Evolutionary conservation across 306 rosid species (phyloP).

Genomic region (Myrica gale): DNA sequence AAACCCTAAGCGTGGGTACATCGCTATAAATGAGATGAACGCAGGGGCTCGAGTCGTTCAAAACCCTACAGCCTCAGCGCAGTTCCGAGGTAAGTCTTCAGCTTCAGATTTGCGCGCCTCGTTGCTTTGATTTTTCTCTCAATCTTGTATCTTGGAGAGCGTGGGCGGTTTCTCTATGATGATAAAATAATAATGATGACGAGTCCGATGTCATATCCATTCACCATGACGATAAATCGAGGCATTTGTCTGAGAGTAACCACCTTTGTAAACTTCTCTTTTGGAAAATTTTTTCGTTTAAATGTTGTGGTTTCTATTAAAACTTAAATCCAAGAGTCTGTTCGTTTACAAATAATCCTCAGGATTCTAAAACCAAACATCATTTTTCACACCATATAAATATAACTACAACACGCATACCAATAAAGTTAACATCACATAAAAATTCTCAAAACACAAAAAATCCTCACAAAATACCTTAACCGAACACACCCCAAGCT

Average conservation of each 20-base stretch:
- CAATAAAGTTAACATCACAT: too few species aligned
- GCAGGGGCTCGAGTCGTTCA: not conserved
- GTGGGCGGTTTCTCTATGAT: conserved; percentile 6
- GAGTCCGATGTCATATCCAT: conserved; percentile 11
- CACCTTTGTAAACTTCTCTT: too few species aligned
- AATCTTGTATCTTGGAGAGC: not conserved
- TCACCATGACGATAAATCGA: conserved; percentile 14
- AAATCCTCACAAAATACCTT: too few species aligned
- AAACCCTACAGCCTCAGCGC: not conserved
- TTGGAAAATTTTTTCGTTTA: too few species aligned
- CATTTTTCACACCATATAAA: too few species aligned
- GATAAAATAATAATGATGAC: conserved; percentile 7
- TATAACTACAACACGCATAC: too few species aligned
- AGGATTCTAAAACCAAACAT: too few species aligned
- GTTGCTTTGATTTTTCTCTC: not conserved
- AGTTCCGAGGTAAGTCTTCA: not conserved
- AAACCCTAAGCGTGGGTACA: not conserved
- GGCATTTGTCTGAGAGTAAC: conserved; percentile 24
- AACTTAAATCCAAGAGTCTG: too few species aligned
- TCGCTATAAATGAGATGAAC: not conserved
- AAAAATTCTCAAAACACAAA: too few species aligned
- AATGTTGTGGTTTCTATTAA: too few species aligned
- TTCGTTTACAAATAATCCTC: too few species aligned
- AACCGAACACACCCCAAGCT: too few species aligned
- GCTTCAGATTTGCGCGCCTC: not conserved